Base-by-base conservation (phyloP, 2,329 filamentous ascomycete species). In the Fusarium abutilonis region DNA sequence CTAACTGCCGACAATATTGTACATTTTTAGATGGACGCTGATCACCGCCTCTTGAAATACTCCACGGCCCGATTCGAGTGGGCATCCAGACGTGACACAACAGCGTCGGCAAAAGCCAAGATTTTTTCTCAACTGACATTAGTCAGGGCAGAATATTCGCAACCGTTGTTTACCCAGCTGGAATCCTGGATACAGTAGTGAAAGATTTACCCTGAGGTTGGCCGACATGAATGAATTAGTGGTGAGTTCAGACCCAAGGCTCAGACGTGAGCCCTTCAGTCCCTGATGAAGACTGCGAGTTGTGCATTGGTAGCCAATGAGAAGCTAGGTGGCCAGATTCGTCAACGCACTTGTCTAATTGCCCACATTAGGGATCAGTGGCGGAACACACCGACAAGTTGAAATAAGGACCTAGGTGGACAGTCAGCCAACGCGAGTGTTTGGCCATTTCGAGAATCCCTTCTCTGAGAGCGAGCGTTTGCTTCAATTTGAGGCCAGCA, bases 51-150 rank as follows among this genome's bases (percentile, higher is more conserved):
- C 47, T 66, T 56, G 64, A 56, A 50, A 52, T 58, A 44, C 57
- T 70, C 62, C 54, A 47, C 68, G 68, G 68, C 51, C 62, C 56
- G 66, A 70, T 62, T 67, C 51, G 17, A 56, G 63, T 66, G 60
- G 63, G 35, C 45, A 53, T 50, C 38, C 43, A 38, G 41, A 32
- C 41, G 31, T 15, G 26, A 43, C 26, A 23, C 42, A 29, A 48
- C 15, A 38, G 35, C 14, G 17, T 38, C 35, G 28, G 41, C 35
- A 29, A 57, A 54, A 40, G 52, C 23, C 13, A 42, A 59, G 51
- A 48, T 46, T 47, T 28, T 56, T 56, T 38, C 29, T n/a, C 50
- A 42, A 23, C 8, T 29, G 28, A 29, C 26, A 58, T 65, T 65
- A 62, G 52, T 63, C 60, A 63, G 39, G 44, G 15, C 41, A 49